Evolutionary conservation across 768 basidiomycete genomes (phyloP).

Genomic region (Termitomyces sp.): DNA sequence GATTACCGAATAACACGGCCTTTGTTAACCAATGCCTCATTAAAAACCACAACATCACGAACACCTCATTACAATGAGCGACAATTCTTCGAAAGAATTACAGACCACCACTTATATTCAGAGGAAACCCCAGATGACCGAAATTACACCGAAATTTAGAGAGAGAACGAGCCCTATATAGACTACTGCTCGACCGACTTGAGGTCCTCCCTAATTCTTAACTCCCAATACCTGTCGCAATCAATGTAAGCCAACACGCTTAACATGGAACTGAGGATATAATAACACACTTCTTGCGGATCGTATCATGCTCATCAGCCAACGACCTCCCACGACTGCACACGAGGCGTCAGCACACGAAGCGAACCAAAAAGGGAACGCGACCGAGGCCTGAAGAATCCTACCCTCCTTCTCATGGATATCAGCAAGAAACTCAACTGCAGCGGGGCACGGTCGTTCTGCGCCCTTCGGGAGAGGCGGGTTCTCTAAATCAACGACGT

Average conservation of each 20-base stretch:
- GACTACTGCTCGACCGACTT: conserved; percentile 4
- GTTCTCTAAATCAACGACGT: conserved; percentile 69
- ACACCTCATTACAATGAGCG: no score
- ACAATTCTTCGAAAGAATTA: no score
- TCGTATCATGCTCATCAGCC: conserved; percentile 64
- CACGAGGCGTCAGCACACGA: background rate
- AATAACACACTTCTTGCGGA: conserved; percentile 62
- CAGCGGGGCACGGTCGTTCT: conserved; percentile 69
- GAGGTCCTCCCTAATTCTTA: conserved; percentile 53
- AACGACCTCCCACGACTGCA: conserved; percentile 67
- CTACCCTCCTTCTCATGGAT: conserved; percentile 52
- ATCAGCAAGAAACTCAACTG: conserved; percentile 85
- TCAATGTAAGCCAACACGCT: background rate
- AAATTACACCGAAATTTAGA: background rate
- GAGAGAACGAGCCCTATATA: background rate
- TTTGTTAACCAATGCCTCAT: no score
- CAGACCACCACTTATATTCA: background rate
- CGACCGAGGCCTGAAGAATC: conserved; percentile 42
- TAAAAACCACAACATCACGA: no score
- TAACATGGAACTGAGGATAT: background rate
- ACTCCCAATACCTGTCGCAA: conserved; percentile 65
- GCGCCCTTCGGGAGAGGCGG: conserved; percentile 61
- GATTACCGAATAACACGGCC: no score
- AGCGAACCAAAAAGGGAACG: background rate
- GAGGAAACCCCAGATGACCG: background rate